These are phyloP conservation scores for Yarrowia alimentaria DNA, from an alignment of 805 yeast species.

Conservation along the genomic window DNA sequence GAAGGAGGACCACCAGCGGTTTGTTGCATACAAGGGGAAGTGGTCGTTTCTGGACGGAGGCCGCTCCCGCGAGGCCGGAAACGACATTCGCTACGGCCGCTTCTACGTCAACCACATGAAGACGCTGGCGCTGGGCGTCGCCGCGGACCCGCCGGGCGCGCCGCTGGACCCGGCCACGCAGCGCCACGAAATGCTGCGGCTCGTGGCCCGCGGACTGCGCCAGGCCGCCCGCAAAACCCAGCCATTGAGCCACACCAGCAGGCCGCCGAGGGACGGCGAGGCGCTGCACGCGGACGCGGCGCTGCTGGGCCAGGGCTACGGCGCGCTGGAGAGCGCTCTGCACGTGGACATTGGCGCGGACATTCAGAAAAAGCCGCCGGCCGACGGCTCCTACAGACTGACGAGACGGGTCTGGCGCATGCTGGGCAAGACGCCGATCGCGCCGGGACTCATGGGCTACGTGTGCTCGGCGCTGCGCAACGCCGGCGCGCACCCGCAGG, in stretches of 20 bases:
- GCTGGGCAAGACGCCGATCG: constrained; percentile 1
- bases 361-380: neutral
- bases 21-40: constrained; percentile 10
- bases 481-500: neutral
- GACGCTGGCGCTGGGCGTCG: neutral
- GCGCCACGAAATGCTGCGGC: constrained; percentile 3
- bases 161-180: neutral
- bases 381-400: neutral
- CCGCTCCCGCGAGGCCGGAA: constrained; percentile 3
- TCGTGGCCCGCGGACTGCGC: constrained; percentile 5
- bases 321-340: constrained; percentile 3
- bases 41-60: constrained; percentile 23
- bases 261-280: neutral
- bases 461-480: neutral
- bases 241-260: neutral
- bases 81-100: constrained; percentile 6
- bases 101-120: neutral
- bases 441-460: constrained; percentile 11
- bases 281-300: neutral
- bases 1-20: constrained; percentile 24
- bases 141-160: neutral
- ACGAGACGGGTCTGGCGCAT: constrained; percentile 21
- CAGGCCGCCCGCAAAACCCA: neutral
- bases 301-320: constrained; percentile 10
- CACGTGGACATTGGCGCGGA: constrained; percentile 8